Base-by-base conservation (phyloP, 1,284 basidiomycete species). In the Coniferiporia sulphurascens region DNA sequence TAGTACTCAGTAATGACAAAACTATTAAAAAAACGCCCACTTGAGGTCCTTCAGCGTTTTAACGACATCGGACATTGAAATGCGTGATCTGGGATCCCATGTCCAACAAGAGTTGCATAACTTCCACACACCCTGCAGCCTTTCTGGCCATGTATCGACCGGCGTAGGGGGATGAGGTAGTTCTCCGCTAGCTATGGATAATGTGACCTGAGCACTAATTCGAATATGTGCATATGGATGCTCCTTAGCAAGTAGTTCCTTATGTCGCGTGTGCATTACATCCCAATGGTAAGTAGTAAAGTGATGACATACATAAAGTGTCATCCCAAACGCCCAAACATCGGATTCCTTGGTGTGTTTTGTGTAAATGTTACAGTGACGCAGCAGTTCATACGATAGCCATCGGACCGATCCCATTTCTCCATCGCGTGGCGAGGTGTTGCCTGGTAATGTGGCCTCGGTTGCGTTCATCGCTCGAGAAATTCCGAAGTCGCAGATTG, bases 401-500 rank as follows among this genome's bases (percentile, higher is more conserved):
- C 50, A 59, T 7, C 58, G 27, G 7, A 38, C 10, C 8, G 58
- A 32, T 15, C 58, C 58, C 43, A 27, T 55, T 15, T 4, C n/a
- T 17, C 12, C n/a, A 7, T 46, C 13, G 12, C 21, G 17, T 15
- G n/a, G 35, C 27, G 58, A 38, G 22, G 17, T 49, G 35, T 44
- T 46, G 6, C 41, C 17, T 22, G 21, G 52, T 9, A 59, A n/a
- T 12, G 45, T 8, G 15, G 9, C 36, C 9, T 19, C 34, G 4
- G 38, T 49, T 7, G 58, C 44, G 17, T 41, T 38, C 6, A 58
- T 17, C 3, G 48, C 32, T 3, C 17, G 46, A 55, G 58, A 54
- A 34, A 51, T 48, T 19, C 58, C 58, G 36, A 59, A 59, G 22
- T 59, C 58, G 34, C 52, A 55, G 19, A 59, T 55, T 0, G 27